These are phyloP conservation scores for Penicillium glabrum DNA, from an alignment of 2,329 filamentous ascomycete genomes.

Conservation along the genomic window DNA sequence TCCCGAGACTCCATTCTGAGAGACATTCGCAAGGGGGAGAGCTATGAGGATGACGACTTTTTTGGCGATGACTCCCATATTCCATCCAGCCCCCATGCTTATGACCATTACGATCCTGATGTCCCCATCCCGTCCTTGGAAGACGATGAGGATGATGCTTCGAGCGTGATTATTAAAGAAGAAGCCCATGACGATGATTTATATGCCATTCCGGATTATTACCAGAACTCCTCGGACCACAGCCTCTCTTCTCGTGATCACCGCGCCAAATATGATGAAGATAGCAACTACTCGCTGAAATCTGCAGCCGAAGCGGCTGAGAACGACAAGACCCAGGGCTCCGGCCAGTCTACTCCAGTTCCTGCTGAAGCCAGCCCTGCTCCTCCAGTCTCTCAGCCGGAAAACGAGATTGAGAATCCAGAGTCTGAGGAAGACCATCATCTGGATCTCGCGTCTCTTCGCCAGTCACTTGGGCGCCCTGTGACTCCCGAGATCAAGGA, in stretches of 20 bases:
- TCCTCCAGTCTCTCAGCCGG: neutral
- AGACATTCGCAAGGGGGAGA: slow-evolving; percentile 71
- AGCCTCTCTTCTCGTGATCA: slow-evolving; percentile 28
- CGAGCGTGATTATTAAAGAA: slow-evolving; percentile 67
- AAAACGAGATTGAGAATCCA: neutral
- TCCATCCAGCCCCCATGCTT: slow-evolving; percentile 59
- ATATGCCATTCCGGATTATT: slow-evolving; percentile 68
- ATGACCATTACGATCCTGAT: slow-evolving; percentile 74
- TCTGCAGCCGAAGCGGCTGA: slow-evolving; percentile 29
- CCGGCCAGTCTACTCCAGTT: slow-evolving; percentile 34
- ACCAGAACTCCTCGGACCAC: slow-evolving; percentile 50
- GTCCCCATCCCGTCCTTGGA: slow-evolving; percentile 87
- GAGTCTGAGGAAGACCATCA: slow-evolving; percentile 24
- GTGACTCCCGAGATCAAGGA: slow-evolving; percentile 57
- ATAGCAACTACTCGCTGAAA: slow-evolving; percentile 55
- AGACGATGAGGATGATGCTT: slow-evolving; percentile 54
- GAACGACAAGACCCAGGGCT: slow-evolving; percentile 30
- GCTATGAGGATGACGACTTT: slow-evolving; percentile 55
- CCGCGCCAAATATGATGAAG: slow-evolving; percentile 53
- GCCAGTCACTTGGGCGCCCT: slow-evolving; percentile 42
- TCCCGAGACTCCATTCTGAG: slow-evolving; percentile 91
- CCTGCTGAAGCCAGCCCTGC: slow-evolving; percentile 10
- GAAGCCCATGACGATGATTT: slow-evolving; percentile 60
- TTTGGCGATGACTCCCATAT: slow-evolving; percentile 64
- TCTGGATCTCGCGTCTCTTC: slow-evolving; percentile 39